Evolutionary conservation across 2,329 filamentous ascomycete species (phyloP), one percentile per base, ranked within the genome.

Genomic region (Ustilaginoidea virens): DNA sequence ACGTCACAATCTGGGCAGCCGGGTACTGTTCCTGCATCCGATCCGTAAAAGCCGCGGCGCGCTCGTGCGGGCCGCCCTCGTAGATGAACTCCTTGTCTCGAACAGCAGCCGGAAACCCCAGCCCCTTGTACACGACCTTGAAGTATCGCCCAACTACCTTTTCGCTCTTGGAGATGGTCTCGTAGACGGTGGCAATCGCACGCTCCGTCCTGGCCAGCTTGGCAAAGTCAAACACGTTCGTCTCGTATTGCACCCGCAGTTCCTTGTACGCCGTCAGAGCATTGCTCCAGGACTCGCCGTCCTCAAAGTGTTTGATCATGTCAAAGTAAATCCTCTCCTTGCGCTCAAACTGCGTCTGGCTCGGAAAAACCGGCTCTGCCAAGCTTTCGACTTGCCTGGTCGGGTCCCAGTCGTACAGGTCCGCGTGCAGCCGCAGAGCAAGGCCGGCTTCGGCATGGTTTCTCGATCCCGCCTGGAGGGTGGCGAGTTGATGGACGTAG

Each of bases 221-320:
- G 19, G 77, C 66, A 43, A 92, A 94, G 53, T 98, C 90, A 50
- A 86, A 93, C 1, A 80, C 58, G 35, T 85, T 92, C 39, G 68
- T 72, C 56, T 93, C 85, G 48, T 96, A 98, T 52, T 96, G 85
- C n/a, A 63, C 56, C 27, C 86, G 80, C 29, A 98, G 72, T 53
- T 98, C 87, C 47, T 80, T 80, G 54, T 98, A 96, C 3, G 82
- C 82, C 5, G 74, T 68, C 23, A 98, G 58, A 1, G 86, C 87
- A 49, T 81, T 81, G 43, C 80, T 79, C 87, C 87, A 96, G 1
- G 83, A 83, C 47, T 83, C 78, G n/a, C 85, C 86, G 35, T 92
- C 83, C 47, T 96, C 87, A 39, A 90, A 94, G 48, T 87, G 68
- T 51, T 86, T 85, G 49, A 96, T 92, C 66, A 96, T 92, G 40